phyloP scores from a whole-genome alignment of 148 eudicot genomes.

The Pharnaceum exiguum region DNA sequence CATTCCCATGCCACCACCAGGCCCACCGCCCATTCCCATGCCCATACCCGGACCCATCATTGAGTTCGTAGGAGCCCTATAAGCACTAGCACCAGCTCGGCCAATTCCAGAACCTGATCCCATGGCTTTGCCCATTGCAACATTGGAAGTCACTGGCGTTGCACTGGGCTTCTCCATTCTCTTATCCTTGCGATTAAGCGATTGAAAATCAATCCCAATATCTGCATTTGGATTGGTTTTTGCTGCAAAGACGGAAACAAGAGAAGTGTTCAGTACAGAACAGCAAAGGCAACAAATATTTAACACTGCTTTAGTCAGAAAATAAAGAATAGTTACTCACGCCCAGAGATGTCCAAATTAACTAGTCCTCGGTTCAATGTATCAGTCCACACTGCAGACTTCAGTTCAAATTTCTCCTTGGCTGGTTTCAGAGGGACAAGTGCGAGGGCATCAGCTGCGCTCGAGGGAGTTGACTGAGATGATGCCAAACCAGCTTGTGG shows the following conservation, averaged over 20 bases:
- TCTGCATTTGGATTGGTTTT: constrained; percentile 79
- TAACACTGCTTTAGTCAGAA: not conserved
- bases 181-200: constrained; percentile 89
- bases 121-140: constrained; percentile 97
- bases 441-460: constrained; percentile 46
- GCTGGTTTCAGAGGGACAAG: constrained; percentile 53
- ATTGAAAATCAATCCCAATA: constrained; percentile 90
- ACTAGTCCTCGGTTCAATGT: constrained; percentile 90
- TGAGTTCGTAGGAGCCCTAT: constrained; percentile 51
- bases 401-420: constrained; percentile 75
- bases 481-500: constrained; percentile 34
- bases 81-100: constrained; percentile 65
- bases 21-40: constrained; percentile 28
- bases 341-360: constrained; percentile 84
- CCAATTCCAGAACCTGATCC: constrained; percentile 96
- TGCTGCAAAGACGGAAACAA: constrained; percentile 46
- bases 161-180: constrained; percentile 84
- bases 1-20: constrained; percentile 28
- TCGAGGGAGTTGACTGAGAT: constrained; percentile 29
- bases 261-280: not conserved
- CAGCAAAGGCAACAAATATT: not conserved
- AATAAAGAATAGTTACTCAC: constrained; percentile 40
- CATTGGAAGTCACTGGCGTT: constrained; percentile 46
- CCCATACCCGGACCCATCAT: constrained; percentile 56
- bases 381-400: constrained; percentile 95